Percentiles rank a stretch among this genome's conserved stretches.
These are phyloP conservation scores for Glebionis coronaria DNA, from an alignment of 129 eudicot genomes.

Conservation along the genomic window DNA sequence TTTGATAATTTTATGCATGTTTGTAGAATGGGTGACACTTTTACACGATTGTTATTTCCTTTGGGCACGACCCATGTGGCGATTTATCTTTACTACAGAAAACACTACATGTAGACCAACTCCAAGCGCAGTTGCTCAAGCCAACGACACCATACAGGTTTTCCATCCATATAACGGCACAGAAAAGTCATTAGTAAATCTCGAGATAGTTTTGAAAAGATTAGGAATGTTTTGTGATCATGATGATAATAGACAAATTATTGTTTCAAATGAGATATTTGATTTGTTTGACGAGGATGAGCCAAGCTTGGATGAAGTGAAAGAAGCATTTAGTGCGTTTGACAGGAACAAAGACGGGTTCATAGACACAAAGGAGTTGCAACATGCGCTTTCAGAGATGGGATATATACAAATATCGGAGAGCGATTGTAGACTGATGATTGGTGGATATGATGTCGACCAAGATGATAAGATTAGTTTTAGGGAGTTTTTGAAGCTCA, in stretches of 20 bases:
- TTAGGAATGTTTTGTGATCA: slow-evolving; percentile 36
- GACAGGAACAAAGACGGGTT: slow-evolving; percentile 65
- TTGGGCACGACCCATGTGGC: slow-evolving; percentile 34
- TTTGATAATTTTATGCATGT: slow-evolving; percentile 15
- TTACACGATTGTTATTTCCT: slow-evolving; percentile 29
- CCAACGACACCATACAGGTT: background rate
- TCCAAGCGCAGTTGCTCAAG: background rate
- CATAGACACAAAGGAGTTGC: slow-evolving; percentile 53
- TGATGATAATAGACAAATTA: slow-evolving; percentile 19
- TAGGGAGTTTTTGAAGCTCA: slow-evolving; percentile 52
- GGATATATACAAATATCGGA: slow-evolving; percentile 34
- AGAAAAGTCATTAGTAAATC: slow-evolving; percentile 27
- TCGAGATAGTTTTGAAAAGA: slow-evolving; percentile 42
- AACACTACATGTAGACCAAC: slow-evolving; percentile 1
- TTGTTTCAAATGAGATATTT: slow-evolving; percentile 29
- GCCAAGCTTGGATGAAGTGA: slow-evolving; percentile 58
- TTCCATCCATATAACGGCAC: background rate
- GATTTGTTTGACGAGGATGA: slow-evolving; percentile 45
- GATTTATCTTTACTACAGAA: slow-evolving; percentile 17
- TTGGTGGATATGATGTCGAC: slow-evolving; percentile 41
- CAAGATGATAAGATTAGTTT: slow-evolving; percentile 52
- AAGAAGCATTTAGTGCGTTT: slow-evolving; percentile 56
- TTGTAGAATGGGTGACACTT: slow-evolving; percentile 23
- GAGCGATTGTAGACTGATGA: slow-evolving; percentile 52
- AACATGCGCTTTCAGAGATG: slow-evolving; percentile 29